These are phyloP conservation scores for Podospora comata DNA, from an alignment of 495 filamentous ascomycete species.

Conservation along the genomic window DNA sequence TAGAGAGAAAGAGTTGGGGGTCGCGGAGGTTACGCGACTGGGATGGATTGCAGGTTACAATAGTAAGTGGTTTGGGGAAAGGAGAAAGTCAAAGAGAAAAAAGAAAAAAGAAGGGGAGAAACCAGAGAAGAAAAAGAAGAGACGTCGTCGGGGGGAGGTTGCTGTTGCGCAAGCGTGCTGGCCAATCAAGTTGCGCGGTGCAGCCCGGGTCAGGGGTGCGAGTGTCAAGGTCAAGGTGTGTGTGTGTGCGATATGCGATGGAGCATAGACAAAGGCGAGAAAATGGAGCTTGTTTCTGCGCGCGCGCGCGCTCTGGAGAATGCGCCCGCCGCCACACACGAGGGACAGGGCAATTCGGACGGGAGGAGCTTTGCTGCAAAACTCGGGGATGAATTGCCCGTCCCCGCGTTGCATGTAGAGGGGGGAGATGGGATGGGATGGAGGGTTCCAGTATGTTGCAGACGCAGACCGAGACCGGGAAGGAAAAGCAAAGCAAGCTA, in stretches of 20 bases:
- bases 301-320: not conserved
- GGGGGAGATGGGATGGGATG: not conserved
- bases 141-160: conserved; percentile 33
- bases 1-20: conserved; percentile 1
- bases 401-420: not conserved
- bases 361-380: not conserved
- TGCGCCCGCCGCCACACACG: not conserved
- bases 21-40: conserved; percentile 18
- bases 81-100: conserved; percentile 3
- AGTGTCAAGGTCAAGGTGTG: not conserved
- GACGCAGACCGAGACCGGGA: not conserved
- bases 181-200: conserved; percentile 30
- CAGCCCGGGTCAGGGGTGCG: not conserved
- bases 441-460: not conserved
- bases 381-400: conserved; percentile 1
- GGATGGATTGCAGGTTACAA: conserved; percentile 2
- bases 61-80: conserved; percentile 7
- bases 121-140: conserved; percentile 18
- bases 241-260: not conserved
- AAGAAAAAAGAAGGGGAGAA: conserved; percentile 9
- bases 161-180: conserved; percentile 32
- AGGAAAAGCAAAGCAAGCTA: not conserved
- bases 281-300: not conserved
- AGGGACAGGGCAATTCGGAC: not conserved
- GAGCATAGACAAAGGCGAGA: not conserved